These are phyloP conservation scores for Eucalyptus curtisii DNA, from an alignment of 345 rosid species.

Conservation along the genomic window DNA sequence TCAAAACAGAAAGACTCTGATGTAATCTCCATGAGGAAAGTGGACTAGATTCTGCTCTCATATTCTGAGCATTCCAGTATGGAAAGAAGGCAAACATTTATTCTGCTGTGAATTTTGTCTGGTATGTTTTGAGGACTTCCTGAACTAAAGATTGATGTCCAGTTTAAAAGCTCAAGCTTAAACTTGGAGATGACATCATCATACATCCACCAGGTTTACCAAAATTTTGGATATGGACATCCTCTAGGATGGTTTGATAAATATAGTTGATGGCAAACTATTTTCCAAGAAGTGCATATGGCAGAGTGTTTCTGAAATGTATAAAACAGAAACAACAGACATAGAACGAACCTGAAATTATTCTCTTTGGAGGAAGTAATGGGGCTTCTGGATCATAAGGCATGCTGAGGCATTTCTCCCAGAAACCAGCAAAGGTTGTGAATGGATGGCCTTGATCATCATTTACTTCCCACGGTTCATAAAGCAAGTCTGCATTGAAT, in stretches of 20 bases:
- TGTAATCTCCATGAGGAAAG: background rate
- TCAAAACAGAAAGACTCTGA: background rate
- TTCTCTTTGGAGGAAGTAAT: constrained; percentile 94
- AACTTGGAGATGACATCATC: background rate
- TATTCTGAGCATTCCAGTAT: background rate
- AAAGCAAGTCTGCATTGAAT: constrained; percentile 90
- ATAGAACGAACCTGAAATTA: constrained; percentile 54
- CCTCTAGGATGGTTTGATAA: background rate
- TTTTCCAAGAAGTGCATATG: background rate
- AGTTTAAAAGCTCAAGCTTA: background rate
- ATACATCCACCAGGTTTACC: background rate
- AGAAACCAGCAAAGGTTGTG: constrained; percentile 65
- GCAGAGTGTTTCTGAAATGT: background rate
- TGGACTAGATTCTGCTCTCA: background rate
- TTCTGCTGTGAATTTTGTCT: background rate
- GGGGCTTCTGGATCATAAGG: constrained; percentile 97
- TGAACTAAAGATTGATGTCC: background rate
- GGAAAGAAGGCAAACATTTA: background rate
- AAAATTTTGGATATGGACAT: background rate
- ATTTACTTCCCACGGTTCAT: constrained; percentile 96
- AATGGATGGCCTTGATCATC: constrained; percentile 74
- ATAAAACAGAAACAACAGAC: background rate
- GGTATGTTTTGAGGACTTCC: background rate
- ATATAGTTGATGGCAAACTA: background rate
- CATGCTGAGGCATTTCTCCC: constrained; percentile 97